A percentile compares a stretch with the other conserved stretches of the same genome.
Evolutionary conservation across 805 yeast species (phyloP).

Genomic region (Yamadazyma scolyti): DNA sequence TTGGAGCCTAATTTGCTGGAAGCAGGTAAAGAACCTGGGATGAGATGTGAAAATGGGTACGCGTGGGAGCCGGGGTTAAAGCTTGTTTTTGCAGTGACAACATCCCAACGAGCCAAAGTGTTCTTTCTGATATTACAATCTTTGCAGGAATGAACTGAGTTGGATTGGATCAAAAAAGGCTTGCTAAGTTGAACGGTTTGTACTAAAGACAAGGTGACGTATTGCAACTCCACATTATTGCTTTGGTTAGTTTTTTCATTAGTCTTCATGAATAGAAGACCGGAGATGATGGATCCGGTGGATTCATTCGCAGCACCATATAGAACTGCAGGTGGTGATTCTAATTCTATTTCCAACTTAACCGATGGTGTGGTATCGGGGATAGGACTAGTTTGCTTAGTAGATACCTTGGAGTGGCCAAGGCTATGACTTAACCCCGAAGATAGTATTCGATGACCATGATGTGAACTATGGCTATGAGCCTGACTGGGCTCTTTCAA

Average conservation of each 20-base stretch:
- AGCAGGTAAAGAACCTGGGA: slow-evolving; percentile 88
- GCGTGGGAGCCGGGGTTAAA: slow-evolving; percentile 71
- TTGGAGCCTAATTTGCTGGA: slow-evolving; percentile 62
- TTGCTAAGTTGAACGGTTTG: slow-evolving; percentile 66
- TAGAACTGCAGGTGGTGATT: slow-evolving; percentile 86
- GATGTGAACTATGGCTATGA: no score
- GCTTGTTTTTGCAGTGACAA: slow-evolving; percentile 55
- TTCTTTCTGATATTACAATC: slow-evolving; percentile 54
- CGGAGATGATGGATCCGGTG: slow-evolving; percentile 83
- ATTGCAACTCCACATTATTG: slow-evolving; percentile 40
- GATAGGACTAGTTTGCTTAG: no score
- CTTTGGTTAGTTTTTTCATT: slow-evolving; percentile 1
- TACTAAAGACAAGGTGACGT: slow-evolving; percentile 63
- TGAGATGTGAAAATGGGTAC: slow-evolving; percentile 85
- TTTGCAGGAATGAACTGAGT: slow-evolving; percentile 47
- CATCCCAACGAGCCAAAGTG: slow-evolving; percentile 85
- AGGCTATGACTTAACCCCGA: no score
- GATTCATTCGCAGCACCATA: slow-evolving; percentile 78
- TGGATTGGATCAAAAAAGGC: slow-evolving; percentile 61
- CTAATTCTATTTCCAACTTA: slow-evolving; percentile 51
- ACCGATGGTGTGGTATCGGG: no score
- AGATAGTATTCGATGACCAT: no score
- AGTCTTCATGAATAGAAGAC: slow-evolving; percentile 56
- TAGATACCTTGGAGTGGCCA: no score
- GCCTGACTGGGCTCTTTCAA: no score